Evolutionary conservation across 2,329 filamentous ascomycete genomes (phyloP), one percentile per base, ranked within the genome.

Genomic region (Dichotomopilus funicola): DNA sequence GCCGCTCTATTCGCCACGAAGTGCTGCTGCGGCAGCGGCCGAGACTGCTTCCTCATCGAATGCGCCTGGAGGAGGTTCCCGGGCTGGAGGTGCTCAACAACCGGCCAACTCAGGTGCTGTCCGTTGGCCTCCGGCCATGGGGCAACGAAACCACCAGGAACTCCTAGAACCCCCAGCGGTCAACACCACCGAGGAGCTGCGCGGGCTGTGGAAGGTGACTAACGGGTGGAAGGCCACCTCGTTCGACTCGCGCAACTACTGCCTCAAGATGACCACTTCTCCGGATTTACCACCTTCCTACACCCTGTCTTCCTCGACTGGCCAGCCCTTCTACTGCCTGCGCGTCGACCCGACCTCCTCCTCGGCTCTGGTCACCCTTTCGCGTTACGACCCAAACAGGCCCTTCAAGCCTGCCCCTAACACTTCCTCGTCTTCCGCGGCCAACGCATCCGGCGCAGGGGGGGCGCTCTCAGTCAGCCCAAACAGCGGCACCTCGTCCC

Each of bases 171-270:
- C 80, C 9, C 71, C 73, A 3, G 19, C 19, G 1, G 73, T 80
- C 4, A 80, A 76, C 64, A 78, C 79, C 0, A 83, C 78, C 1
- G 80, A 85, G 45, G 78, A 87, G 59, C 76, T 88, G 38, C 80
- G 80, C 61, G 77, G 77, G 50, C 76, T 87, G 7, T 89, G 86
- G 86, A 82, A 86, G 63, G 83, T 83, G 0, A 75, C 81, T 57
- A 88, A 88, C 65, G 86, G 86, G 10, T 88, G 82, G 82, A 77
- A 81, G 64, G 85, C 84, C 1, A 78, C 82, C 0, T 67, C 75
- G 1, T 75, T 77, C 3, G 81, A 86, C 64, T 82, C 81, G 5
- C 73, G 79, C 27, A 75, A 78, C 31, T 86, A 78, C 69, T 83
- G 80, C 66, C 71, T 86, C 65, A 78, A 76, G 60, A 69, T 86